Conservation (phyloP, 2,329 filamentous ascomycete species). For the Colletotrichum destructivum region DNA sequence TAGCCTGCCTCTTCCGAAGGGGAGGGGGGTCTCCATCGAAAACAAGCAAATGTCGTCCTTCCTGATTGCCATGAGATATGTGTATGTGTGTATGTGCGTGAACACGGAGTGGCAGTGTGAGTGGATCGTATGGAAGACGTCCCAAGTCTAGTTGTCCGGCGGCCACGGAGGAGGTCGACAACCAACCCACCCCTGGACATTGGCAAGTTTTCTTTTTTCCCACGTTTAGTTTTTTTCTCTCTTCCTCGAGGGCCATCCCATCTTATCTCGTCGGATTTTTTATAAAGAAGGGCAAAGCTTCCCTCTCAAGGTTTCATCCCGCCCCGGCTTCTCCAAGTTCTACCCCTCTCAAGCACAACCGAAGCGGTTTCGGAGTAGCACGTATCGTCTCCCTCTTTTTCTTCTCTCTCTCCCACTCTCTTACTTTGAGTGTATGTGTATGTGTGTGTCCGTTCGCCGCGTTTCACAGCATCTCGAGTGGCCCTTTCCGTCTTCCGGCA, state of each 20-base stretch:
- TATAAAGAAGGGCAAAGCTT: slow-evolving; percentile 3
- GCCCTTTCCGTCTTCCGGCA: background rate
- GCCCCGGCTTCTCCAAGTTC: background rate
- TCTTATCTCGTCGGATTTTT: slow-evolving; percentile 8
- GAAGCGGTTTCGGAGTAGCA: background rate
- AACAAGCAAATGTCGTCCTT: slow-evolving; percentile 2
- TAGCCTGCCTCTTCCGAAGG: slow-evolving; percentile 3
- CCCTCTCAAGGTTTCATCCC: slow-evolving; percentile 17
- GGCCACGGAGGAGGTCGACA: slow-evolving; percentile 17
- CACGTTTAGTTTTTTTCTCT: background rate
- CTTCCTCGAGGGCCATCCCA: background rate
- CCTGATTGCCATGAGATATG: slow-evolving; percentile 5
- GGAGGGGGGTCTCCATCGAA: background rate
- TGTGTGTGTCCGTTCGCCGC: background rate
- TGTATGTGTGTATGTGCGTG: background rate
- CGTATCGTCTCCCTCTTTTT: background rate
- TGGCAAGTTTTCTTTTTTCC: background rate
- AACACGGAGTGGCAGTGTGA: slow-evolving; percentile 19
- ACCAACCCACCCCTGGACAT: background rate
- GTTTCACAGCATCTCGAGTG: slow-evolving; percentile 30
- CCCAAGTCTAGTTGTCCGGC: slow-evolving; percentile 16
- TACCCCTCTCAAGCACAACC: background rate
- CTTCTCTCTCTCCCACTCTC: background rate
- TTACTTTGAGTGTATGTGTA: no score
- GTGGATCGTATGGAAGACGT: slow-evolving; percentile 34